A percentile compares a stretch with the other conserved stretches of the same genome.
phyloP scores from a whole-genome alignment of 257 asterid species.

The Jaltomata sinuosa region DNA sequence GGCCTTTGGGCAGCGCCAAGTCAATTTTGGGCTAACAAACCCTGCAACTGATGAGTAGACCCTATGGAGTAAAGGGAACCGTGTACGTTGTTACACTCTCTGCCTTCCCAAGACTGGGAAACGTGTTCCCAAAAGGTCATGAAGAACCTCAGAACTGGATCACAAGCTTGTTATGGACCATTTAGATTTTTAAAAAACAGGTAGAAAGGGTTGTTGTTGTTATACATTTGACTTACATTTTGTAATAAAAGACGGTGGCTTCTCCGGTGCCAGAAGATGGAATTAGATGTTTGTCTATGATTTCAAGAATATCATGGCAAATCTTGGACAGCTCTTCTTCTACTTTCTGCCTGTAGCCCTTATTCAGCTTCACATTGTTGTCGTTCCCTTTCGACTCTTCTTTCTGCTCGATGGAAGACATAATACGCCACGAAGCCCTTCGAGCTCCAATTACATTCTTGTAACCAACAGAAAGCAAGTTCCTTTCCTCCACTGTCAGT shows the following conservation, averaged over 20 bases:
- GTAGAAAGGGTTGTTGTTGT: background rate
- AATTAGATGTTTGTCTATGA: conserved; percentile 6
- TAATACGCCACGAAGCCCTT: conserved; percentile 87
- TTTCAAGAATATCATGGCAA: background rate
- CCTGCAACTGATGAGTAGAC: background rate
- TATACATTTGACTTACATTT: conserved; percentile 44
- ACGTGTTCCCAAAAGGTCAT: background rate
- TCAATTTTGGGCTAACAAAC: background rate
- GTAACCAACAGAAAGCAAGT: conserved; percentile 88
- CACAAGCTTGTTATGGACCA: background rate
- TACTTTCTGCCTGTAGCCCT: conserved; percentile 1
- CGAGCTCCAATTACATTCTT: conserved; percentile 90
- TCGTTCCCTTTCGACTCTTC: conserved; percentile 53
- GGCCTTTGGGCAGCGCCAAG: background rate
- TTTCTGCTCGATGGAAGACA: conserved; percentile 90
- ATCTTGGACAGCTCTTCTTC: background rate
- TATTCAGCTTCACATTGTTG: background rate
- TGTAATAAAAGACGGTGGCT: conserved; percentile 21
- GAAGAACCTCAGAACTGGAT: background rate
- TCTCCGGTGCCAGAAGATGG: background rate
- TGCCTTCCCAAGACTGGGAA: background rate
- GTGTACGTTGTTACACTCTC: background rate
- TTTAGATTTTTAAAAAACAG: background rate
- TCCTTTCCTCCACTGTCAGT: conserved; percentile 76
- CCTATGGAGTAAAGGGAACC: background rate